phyloP scores from a whole-genome alignment of 495 filamentous ascomycete species.

The Ramalina peruviana region DNA sequence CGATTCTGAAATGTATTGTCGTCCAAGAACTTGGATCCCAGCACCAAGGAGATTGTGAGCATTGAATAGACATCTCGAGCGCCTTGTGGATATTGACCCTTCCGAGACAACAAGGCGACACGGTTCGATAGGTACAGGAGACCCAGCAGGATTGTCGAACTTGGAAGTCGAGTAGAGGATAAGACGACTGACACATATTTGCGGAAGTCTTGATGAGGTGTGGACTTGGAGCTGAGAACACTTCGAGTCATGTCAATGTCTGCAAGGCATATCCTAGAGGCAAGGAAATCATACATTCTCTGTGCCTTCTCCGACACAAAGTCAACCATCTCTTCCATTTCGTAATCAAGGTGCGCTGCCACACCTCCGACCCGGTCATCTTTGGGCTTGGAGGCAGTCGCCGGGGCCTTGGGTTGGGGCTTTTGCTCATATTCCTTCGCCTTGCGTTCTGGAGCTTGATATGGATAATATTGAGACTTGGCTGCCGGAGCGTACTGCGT shows the following conservation, averaged over 20 bases:
- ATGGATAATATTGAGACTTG: slow-evolving; percentile 10
- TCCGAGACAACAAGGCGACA: slow-evolving; percentile 55
- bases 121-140: slow-evolving; percentile 80
- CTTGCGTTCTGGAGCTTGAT: slow-evolving; percentile 5
- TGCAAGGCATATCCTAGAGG: slow-evolving; percentile 46
- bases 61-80: slow-evolving; percentile 78
- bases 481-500: background rate
- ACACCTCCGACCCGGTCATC: slow-evolving; percentile 69
- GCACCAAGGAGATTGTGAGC: slow-evolving; percentile 73
- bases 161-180: slow-evolving; percentile 85
- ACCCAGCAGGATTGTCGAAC: slow-evolving; percentile 85
- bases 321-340: slow-evolving; percentile 95
- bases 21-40: slow-evolving; percentile 96
- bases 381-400: slow-evolving; percentile 22
- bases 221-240: slow-evolving; percentile 47
- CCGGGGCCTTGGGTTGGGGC: background rate
- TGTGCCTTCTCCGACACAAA: slow-evolving; percentile 92
- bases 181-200: slow-evolving; percentile 93
- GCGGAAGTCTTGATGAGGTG: slow-evolving; percentile 65
- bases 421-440: slow-evolving; percentile 4
- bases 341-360: slow-evolving; percentile 91
- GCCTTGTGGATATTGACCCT: slow-evolving; percentile 39
- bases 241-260: slow-evolving; percentile 67
- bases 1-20: slow-evolving; percentile 99
- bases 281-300: slow-evolving; percentile 57